Conservation (phyloP, 768 basidiomycete genomes). For the Phlebiopsis flavidoalba region DNA sequence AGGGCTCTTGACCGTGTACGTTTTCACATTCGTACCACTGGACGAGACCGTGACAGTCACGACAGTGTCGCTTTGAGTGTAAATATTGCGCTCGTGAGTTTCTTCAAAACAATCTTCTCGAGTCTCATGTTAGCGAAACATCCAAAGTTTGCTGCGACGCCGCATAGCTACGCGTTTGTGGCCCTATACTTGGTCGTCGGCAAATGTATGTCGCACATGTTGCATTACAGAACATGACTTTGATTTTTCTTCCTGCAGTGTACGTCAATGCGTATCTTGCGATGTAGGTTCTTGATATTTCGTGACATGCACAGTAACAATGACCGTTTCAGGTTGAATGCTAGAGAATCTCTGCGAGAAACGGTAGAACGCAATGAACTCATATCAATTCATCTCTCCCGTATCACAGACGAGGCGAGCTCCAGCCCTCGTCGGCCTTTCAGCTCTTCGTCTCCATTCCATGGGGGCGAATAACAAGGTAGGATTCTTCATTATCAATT, state of each 20-base stretch:
- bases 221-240: neutral
- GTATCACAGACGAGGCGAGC: too few relatives aligned
- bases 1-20: conserved; percentile 1
- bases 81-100: neutral
- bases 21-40: neutral
- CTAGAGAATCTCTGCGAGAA: too few relatives aligned
- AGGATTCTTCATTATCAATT: too few relatives aligned
- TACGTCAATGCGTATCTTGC: conserved; percentile 5
- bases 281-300: neutral
- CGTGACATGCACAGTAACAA: too few relatives aligned
- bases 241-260: neutral
- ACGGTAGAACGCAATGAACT: too few relatives aligned
- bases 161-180: neutral
- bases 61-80: neutral
- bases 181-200: neutral
- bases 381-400: too few relatives aligned
- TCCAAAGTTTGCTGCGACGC: neutral
- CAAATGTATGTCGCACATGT: neutral
- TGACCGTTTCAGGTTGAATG: too few relatives aligned
- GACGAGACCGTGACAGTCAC: neutral
- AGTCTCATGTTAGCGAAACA: neutral
- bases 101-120: too few relatives aligned
- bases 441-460: too few relatives aligned
- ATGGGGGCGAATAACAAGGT: too few relatives aligned
- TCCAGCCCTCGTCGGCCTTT: too few relatives aligned